Base-by-base conservation (phyloP, 805 yeast species). In the Zygotorulaspora danielsina region DNA sequence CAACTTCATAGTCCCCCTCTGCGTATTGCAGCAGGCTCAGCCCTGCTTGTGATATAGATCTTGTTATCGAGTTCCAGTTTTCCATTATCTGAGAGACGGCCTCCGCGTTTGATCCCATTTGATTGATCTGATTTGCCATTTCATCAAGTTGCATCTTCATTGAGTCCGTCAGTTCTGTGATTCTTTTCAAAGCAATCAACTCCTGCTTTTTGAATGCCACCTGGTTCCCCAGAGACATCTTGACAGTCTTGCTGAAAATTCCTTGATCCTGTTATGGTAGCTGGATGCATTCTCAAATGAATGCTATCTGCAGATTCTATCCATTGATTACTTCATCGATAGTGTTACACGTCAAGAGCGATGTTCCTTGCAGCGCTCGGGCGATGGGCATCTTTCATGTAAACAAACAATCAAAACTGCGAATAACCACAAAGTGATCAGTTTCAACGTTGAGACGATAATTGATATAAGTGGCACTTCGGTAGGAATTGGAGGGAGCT, bases 11-110 rank as follows among this genome's bases (percentile, higher is more conserved):
- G 31, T 59, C 62, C 13, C 56, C 49, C 20, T 59, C 63, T 0
- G 55, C 44, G 35, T 59, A 61, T 30, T 59, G 61, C 15, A 59
- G 39, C 9, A 61, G 39, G 18, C 61, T 53, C 13, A 61, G 29
- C 16, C 63, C 54, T 6, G 64, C 64, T 25, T 55, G 60, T 2
- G 64, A 55, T 13, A 61, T 55, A 12, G 61, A 55, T 24, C 53
- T 46, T n/a, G 54, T 46, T 6, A 61, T 53, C 2, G 59, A 50
- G 28, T 57, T 53, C 66, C 66, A 61, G 27, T 57, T 54, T 6
- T 39, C 32, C 56, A 58, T 50, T 1, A 61, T 53, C 13, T 50
- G 43, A 3, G 52, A 46, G 2, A 59, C 63, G 12, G 45, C 38
- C 16, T 41, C 49, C 1, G 59, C 61, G 36, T 59, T 58, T 2